Evolutionary conservation across 1,284 basidiomycete species (phyloP), one percentile per base, ranked within the genome.

Genomic region (Neonothopanus nambi): DNA sequence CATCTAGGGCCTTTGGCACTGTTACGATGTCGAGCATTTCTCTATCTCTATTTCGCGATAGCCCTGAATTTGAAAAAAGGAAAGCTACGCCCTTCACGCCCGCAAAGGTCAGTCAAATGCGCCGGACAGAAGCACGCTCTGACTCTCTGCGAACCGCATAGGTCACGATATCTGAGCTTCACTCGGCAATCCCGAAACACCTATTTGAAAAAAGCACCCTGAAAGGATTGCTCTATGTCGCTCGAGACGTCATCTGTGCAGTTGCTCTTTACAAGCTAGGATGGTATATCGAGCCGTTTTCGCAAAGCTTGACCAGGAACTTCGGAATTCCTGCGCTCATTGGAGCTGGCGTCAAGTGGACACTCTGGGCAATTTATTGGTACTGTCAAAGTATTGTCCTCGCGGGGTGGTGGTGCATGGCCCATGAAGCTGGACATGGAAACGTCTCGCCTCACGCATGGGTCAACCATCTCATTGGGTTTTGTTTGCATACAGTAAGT

Each of bases 121-220:
- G 9, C 23, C 24, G 8, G 3, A 11, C n/a, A 2, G 8, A 23
- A 30, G 23, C 24, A 8, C 3, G 2, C 13, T 8, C 13, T 33
- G 30, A 44, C 23, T 33, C 26, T 24, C 15, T 5, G 83, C 3
- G 23, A 23, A 20, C 38, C 23, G n/a, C n/a, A n/a, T 42, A 63
- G 77, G 67, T 73, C 36, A 76, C 77, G 12, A 61, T 80, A n/a
- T 59, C 71, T 4, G 71, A 82, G 51, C 60, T 84, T 15, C 79
- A 74, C 48, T 67, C 75, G 1, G 74, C 70, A 1, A 65, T 84
- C 12, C 81, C 81, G 1, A 81, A 81, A 42, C 82, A 88, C 67
- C 84, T 91, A 65, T 87, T 82, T 66, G 72, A 89, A 66, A 87
- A 86, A 65, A 84, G 79, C 5, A 87, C 88, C 0, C 52, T 80